Evolutionary conservation across 495 filamentous ascomycete genomes (phyloP).

Genomic region (Penicillium goetzii): DNA sequence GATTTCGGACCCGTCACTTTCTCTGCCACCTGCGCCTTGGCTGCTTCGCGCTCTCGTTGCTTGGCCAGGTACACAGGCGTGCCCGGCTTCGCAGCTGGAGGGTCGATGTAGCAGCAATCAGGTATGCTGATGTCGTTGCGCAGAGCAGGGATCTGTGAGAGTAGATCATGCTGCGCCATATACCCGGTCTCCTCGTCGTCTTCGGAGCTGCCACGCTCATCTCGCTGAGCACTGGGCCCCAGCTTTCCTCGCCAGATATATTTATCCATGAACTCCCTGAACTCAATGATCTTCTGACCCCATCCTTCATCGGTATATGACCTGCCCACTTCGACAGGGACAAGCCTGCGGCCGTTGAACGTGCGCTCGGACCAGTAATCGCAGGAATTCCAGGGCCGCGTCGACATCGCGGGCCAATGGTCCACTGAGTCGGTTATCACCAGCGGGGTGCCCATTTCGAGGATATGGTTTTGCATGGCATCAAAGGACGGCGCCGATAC

Average conservation of each 20-base stretch:
- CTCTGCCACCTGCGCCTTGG: slow-evolving; percentile 8
- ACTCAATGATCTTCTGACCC: slow-evolving; percentile 81
- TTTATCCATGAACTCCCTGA: slow-evolving; percentile 69
- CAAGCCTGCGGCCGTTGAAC: slow-evolving; percentile 73
- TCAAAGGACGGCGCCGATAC: slow-evolving; percentile 55
- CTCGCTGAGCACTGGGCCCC: background rate
- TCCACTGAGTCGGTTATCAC: slow-evolving; percentile 66
- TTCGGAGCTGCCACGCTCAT: slow-evolving; percentile 12
- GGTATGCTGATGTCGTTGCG: slow-evolving; percentile 77
- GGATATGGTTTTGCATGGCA: slow-evolving; percentile 67
- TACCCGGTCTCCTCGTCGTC: slow-evolving; percentile 60
- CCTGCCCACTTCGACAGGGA: slow-evolving; percentile 88
- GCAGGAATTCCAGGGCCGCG: slow-evolving; percentile 69
- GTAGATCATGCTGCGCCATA: slow-evolving; percentile 87
- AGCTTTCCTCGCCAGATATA: slow-evolving; percentile 52
- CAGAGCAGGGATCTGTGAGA: slow-evolving; percentile 79
- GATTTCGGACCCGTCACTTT: slow-evolving; percentile 24
- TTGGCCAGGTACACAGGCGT: slow-evolving; percentile 55
- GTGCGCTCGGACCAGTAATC: slow-evolving; percentile 78
- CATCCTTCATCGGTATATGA: slow-evolving; percentile 87
- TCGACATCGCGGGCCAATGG: slow-evolving; percentile 79
- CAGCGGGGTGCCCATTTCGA: slow-evolving; percentile 58
- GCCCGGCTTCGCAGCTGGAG: slow-evolving; percentile 50
- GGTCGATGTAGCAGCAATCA: slow-evolving; percentile 80
- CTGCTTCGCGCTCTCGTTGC: slow-evolving; percentile 37